A percentile compares a stretch with the other conserved stretches of the same genome.
Evolutionary conservation across 768 basidiomycete species (phyloP).

Genomic region (Rhizopogon sp.): DNA sequence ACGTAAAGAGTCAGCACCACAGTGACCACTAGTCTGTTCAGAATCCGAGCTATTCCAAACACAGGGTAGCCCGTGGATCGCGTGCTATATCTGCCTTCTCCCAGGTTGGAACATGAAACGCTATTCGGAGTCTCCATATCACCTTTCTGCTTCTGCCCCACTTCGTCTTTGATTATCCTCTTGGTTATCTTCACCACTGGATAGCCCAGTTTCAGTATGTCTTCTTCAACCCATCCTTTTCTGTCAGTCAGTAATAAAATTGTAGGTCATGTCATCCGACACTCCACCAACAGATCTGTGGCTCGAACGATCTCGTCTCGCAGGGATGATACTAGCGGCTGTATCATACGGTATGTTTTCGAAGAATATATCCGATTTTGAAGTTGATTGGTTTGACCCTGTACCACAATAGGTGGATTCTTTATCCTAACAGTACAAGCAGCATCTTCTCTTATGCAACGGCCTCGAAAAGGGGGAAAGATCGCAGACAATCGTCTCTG

Average conservation of each 20-base stretch:
- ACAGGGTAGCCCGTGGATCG: too few relatives aligned
- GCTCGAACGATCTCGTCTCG: conserved; percentile 22
- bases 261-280: conserved; percentile 13
- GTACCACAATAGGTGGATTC: conserved; percentile 12
- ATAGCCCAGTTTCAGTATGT: not conserved
- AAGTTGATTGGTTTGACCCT: not conserved
- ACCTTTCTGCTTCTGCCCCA: not conserved
- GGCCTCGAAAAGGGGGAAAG: conserved; percentile 1
- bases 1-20: too few relatives aligned
- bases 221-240: not conserved
- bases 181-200: not conserved
- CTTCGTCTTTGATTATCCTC: not conserved
- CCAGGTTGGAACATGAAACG: not conserved
- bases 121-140: not conserved
- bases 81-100: not conserved
- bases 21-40: too few relatives aligned
- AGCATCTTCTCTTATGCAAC: conserved; percentile 2
- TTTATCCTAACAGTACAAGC: conserved; percentile 16
- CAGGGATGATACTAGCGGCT: conserved; percentile 13
- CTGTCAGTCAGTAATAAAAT: not conserved
- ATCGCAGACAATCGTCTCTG: not conserved
- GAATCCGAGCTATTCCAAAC: too few relatives aligned
- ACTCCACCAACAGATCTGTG: conserved; percentile 16
- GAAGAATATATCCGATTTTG: not conserved
- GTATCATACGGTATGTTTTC: conserved; percentile 18